Evolutionary conservation across 2,329 filamentous ascomycete species (phyloP), one percentile per base, ranked within the genome.

Genomic region (Sporothrix brasiliensis): DNA sequence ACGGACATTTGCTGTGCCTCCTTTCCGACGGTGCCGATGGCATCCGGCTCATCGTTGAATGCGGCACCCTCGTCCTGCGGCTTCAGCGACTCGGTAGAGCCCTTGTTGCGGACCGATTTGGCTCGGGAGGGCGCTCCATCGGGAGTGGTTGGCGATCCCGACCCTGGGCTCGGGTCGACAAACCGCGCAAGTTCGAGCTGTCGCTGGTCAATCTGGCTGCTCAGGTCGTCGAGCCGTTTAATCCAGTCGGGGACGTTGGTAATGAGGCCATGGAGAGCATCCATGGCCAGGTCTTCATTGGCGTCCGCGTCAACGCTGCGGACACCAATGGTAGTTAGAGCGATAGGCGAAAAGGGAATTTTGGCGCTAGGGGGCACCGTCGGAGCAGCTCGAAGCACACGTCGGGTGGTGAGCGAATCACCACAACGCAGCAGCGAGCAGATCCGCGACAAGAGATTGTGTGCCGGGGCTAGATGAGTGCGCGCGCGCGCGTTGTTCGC

Each of bases 181-280:
- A 77, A 61, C 61, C 73, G 72, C 49, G 87, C 88, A 70, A 90
- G 81, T 76, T 89, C 87, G 67, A 81, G 79, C 80, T 90, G 88
- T 71, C 88, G 87, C 75, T 85, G 81, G 71, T 87, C 84, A 71
- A 90, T 88, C 77, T 90, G 85, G 71, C 82, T 81, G 75, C 83
- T 88, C 70, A 90, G 83, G 67, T 88, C 85, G 72, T 89, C 85
- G 58, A 90, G 82, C 27, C 86, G 83, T 71, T 80, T 80, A 50
- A 86, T 80, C 88, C 88, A 90, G 76, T 85, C 83, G 19, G 88
- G 88, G 54, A 89, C 82, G 72, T 88, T 86, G 73, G 78, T 81
- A 69, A 82, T 81, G 50, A 90, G 81, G 71, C 83, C 84, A 69
- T 80, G 83, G 69, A 90, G 79, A 39, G 87, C 84, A 72, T 89